Evolutionary conservation across 2,329 filamentous ascomycete genomes (phyloP).

Genomic region (Emericellopsis atlantica): DNA sequence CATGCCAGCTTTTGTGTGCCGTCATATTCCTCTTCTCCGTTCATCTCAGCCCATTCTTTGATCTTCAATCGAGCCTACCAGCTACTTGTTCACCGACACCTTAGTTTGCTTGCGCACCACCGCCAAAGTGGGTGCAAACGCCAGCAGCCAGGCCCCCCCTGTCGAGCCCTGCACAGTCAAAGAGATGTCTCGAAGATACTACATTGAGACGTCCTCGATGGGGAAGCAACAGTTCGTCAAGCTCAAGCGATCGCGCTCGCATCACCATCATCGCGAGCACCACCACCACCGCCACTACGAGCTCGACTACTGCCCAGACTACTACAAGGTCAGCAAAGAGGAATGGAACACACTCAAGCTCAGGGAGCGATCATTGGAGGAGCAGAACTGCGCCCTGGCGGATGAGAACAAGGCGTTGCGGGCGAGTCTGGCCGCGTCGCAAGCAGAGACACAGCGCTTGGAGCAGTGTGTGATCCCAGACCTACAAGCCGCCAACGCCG

Average conservation of each 20-base stretch:
- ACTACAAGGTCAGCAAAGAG: constrained; percentile 19
- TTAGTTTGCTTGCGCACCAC: neutral
- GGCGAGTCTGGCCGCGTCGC: constrained; percentile 17
- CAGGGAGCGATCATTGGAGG: constrained; percentile 19
- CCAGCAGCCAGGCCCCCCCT: neutral
- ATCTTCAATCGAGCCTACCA: too few species aligned
- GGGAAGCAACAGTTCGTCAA: constrained; percentile 23
- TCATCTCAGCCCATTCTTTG: too few species aligned
- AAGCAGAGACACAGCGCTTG: constrained; percentile 21
- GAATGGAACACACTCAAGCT: constrained; percentile 23
- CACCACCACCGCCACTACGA: constrained; percentile 11
- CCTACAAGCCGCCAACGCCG: constrained; percentile 21
- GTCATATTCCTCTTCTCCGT: too few species aligned
- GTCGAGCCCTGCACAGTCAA: neutral
- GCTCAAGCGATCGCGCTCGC: constrained; percentile 25
- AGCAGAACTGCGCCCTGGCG: constrained; percentile 10
- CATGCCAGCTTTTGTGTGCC: too few species aligned
- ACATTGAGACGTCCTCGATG: constrained; percentile 19
- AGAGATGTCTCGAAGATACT: constrained; percentile 11
- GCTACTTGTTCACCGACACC: too few species aligned
- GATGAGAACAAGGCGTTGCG: constrained; percentile 20
- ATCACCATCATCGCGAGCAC: constrained; percentile 9
- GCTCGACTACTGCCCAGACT: constrained; percentile 3
- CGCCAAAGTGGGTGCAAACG: constrained; percentile 8
- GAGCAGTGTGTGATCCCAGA: constrained; percentile 18